A percentile compares a stretch with the other conserved stretches of the same genome.
These are phyloP conservation scores for Exserohilum rostratum DNA, from an alignment of 2,329 filamentous ascomycete species.

Conservation along the genomic window DNA sequence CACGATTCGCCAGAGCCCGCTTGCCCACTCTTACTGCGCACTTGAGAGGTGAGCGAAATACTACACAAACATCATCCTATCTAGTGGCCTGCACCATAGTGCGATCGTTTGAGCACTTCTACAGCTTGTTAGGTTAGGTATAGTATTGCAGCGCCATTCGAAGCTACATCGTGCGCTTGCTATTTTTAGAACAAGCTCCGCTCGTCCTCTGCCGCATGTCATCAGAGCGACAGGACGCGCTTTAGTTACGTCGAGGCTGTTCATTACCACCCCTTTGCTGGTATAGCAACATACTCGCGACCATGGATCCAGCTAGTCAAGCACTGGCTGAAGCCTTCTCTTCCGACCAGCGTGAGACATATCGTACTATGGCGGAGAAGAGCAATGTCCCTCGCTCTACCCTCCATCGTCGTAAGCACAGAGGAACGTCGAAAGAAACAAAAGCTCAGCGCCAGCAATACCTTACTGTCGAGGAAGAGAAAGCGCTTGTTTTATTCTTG, in stretches of 20 bases:
- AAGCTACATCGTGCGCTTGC: background rate
- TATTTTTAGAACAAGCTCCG: background rate
- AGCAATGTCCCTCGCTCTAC: background rate
- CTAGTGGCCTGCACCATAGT: background rate
- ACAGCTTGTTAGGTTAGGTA: background rate
- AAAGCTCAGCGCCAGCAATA: slow-evolving; percentile 14
- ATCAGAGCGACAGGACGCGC: background rate
- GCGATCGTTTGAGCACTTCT: background rate
- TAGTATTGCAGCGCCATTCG: background rate
- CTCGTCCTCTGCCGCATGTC: background rate
- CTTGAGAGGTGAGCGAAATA: background rate
- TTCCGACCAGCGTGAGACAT: slow-evolving; percentile 22
- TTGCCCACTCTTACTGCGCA: background rate
- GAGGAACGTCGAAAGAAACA: background rate
- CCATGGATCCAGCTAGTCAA: slow-evolving; percentile 6
- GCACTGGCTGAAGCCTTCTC: slow-evolving; percentile 23
- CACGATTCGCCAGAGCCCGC: background rate
- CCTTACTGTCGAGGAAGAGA: background rate
- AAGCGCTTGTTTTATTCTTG: background rate
- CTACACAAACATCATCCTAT: background rate
- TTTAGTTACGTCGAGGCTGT: background rate
- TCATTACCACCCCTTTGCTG: background rate
- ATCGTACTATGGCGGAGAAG: slow-evolving; percentile 5
- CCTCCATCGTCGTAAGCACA: background rate
- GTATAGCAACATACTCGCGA: background rate